Evolutionary conservation across 352 stramenopile genomes (phyloP).

Genomic region (Pythium phragmitis): DNA sequence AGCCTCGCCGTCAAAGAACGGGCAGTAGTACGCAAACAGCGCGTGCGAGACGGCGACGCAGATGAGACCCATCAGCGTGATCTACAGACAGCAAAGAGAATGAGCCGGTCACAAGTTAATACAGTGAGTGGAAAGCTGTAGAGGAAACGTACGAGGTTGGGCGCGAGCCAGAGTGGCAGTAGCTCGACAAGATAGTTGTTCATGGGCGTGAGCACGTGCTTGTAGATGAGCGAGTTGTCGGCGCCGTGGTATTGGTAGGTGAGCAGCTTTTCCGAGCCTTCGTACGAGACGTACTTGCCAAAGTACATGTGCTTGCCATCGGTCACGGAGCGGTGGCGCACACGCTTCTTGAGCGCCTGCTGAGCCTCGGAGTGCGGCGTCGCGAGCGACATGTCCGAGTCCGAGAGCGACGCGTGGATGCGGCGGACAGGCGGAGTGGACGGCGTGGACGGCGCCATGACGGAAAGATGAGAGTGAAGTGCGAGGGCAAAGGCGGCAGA

Average conservation of each 20-base stretch:
- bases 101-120: no score
- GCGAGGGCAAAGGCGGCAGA: background rate
- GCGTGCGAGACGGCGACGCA: constrained; percentile 61
- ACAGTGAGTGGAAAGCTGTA: no score
- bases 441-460: constrained; percentile 18
- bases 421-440: constrained; percentile 6
- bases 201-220: constrained; percentile 84
- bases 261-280: constrained; percentile 81
- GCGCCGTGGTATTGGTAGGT: constrained; percentile 86
- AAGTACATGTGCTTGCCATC: constrained; percentile 88
- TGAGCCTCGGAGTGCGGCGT: constrained; percentile 25
- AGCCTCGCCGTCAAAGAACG: constrained; percentile 65
- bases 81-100: constrained; percentile 30
- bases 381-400: constrained; percentile 28
- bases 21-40: constrained; percentile 69
- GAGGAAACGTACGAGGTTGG: constrained; percentile 53
- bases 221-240: constrained; percentile 88
- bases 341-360: constrained; percentile 56
- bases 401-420: constrained; percentile 18
- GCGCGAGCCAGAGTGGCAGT: constrained; percentile 76
- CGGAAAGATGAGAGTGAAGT: background rate
- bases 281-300: constrained; percentile 84
- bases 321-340: constrained; percentile 64
- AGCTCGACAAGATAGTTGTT: constrained; percentile 80
- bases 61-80: constrained; percentile 73